phyloP scores from a whole-genome alignment of 352 stramenopile genomes.

The Thalassiosira pacifica region DNA sequence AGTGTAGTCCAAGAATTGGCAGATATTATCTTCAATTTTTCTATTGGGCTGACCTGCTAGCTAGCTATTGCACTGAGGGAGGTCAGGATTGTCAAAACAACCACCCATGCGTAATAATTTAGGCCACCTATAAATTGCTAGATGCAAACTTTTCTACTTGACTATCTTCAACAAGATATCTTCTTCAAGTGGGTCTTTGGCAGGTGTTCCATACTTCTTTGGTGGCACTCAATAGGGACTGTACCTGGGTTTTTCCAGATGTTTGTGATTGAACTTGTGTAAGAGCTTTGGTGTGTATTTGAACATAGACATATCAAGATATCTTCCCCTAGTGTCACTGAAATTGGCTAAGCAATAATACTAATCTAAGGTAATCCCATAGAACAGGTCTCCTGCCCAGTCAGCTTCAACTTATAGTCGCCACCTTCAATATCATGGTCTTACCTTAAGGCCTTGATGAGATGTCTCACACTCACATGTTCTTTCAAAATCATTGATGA shows the following conservation, averaged over 20 bases:
- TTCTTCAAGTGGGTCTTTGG: too few relatives aligned
- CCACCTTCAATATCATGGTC: neutral
- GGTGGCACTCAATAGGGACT: too few relatives aligned
- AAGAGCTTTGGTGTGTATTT: too few relatives aligned
- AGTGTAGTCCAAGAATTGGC: slow-evolving; percentile 55
- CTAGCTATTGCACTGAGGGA: slow-evolving; percentile 35
- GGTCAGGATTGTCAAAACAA: slow-evolving; percentile 33
- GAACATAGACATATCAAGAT: too few relatives aligned
- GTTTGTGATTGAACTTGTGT: too few relatives aligned
- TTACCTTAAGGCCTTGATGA: neutral
- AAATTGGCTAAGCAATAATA: neutral
- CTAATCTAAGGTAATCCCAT: slow-evolving; percentile 1
- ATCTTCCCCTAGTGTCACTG: too few relatives aligned
- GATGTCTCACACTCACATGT: neutral
- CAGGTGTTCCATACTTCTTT: too few relatives aligned
- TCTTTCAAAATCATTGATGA: neutral
- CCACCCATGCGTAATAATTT: too few relatives aligned
- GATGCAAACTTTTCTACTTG: too few relatives aligned
- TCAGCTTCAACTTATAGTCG: neutral
- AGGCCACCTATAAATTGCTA: too few relatives aligned
- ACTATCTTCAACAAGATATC: too few relatives aligned
- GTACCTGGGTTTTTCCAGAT: too few relatives aligned
- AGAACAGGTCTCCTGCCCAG: neutral
- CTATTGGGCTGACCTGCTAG: slow-evolving; percentile 45
- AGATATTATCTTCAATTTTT: slow-evolving; percentile 33